Conservation (phyloP, 768 basidiomycete genomes). For the Suillus americanus region DNA sequence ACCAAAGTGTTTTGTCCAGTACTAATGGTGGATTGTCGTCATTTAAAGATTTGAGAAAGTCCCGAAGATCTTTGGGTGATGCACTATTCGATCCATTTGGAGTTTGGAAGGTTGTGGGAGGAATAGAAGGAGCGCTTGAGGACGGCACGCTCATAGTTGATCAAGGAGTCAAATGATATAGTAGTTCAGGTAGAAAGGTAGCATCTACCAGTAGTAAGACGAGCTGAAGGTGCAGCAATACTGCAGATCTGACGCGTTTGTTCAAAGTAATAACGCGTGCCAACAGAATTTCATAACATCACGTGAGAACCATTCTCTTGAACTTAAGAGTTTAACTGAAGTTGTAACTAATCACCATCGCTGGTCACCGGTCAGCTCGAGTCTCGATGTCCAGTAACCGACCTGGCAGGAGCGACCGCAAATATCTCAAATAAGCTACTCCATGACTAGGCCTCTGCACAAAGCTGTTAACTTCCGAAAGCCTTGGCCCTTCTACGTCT, state of each 20-base stretch:
- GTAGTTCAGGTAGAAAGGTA: background rate
- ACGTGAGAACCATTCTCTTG: background rate
- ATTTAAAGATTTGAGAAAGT: slow-evolving; percentile 41
- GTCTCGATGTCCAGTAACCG: too few relatives aligned
- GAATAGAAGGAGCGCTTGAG: slow-evolving; percentile 19
- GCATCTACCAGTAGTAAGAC: background rate
- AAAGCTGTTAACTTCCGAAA: too few relatives aligned
- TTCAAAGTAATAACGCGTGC: background rate
- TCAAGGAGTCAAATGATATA: background rate
- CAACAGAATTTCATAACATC: background rate
- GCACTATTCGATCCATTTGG: slow-evolving; percentile 23
- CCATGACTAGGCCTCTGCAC: too few relatives aligned
- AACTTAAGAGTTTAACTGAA: too few relatives aligned
- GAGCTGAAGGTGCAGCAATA: background rate
- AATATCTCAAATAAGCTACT: too few relatives aligned
- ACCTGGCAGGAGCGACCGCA: too few relatives aligned
- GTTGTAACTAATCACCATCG: too few relatives aligned
- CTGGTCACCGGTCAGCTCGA: too few relatives aligned
- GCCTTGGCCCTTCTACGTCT: too few relatives aligned
- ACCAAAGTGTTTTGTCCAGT: slow-evolving; percentile 45
- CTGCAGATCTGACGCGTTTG: background rate
- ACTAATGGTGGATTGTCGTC: slow-evolving; percentile 29
- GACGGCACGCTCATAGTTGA: slow-evolving; percentile 26
- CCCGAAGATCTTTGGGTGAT: slow-evolving; percentile 40
- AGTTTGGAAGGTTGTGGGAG: slow-evolving; percentile 32